These are phyloP conservation scores for Pelargonium australe DNA, from an alignment of 441 rosid genomes.

Conservation along the genomic window DNA sequence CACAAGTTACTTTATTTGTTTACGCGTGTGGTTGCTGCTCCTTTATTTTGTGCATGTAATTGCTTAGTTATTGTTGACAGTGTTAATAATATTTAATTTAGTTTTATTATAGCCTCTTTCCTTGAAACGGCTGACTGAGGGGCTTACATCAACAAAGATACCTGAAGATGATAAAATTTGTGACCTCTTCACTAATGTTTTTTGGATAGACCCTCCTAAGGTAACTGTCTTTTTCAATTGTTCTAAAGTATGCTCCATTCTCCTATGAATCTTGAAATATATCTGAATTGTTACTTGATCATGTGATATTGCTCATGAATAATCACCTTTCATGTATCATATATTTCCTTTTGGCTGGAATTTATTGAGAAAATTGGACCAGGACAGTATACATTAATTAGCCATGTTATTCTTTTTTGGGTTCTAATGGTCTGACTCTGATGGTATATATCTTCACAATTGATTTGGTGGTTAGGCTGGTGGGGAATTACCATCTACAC, in stretches of 20 bases:
- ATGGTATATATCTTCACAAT: too few species aligned
- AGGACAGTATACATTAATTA: too few species aligned
- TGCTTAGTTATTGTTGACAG: constrained; percentile 5
- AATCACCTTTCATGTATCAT: not conserved
- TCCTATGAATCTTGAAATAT: too few species aligned
- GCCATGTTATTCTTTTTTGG: too few species aligned
- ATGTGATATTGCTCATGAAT: not conserved
- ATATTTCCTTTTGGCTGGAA: too few species aligned
- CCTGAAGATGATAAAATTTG: constrained; percentile 56
- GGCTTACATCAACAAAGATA: constrained; percentile 47
- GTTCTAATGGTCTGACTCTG: too few species aligned
- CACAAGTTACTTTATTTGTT: not conserved
- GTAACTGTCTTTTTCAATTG: constrained; percentile 26
- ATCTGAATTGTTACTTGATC: not conserved
- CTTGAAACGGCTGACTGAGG: constrained; percentile 67
- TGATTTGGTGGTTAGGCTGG: not conserved
- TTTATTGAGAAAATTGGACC: too few species aligned
- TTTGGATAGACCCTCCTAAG: constrained; percentile 66
- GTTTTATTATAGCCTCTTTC: constrained; percentile 53
- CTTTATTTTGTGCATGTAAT: not conserved
- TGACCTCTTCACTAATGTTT: constrained; percentile 72
- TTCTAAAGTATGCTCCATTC: not conserved
- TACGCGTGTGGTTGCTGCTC: not conserved
- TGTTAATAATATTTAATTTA: constrained; percentile 7
- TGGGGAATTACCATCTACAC: not conserved